These are phyloP conservation scores for Debaryomyces prosopidis DNA, from an alignment of 805 yeast genomes.

Conservation along the genomic window DNA sequence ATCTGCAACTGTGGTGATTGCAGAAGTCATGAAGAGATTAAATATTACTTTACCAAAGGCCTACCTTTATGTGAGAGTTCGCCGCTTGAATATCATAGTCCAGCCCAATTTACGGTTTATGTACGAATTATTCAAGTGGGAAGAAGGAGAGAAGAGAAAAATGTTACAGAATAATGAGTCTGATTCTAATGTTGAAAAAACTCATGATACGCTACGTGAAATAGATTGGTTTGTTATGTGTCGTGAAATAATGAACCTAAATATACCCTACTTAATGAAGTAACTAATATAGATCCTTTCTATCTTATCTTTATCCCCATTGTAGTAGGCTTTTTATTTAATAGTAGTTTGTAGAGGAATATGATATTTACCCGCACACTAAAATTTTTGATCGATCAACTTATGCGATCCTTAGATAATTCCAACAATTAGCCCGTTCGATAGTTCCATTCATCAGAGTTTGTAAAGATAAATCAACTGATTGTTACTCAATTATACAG, in stretches of 20 bases:
- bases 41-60: slow-evolving; percentile 72
- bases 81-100: slow-evolving; percentile 86
- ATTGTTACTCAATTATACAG: neutral
- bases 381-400: neutral
- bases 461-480: neutral
- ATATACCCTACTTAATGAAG: slow-evolving; percentile 56
- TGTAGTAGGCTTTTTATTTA: too few relatives aligned
- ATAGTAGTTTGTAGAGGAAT: too few relatives aligned
- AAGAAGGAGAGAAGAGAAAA: slow-evolving; percentile 24
- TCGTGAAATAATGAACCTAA: slow-evolving; percentile 76
- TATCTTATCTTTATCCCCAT: neutral
- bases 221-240: slow-evolving; percentile 90
- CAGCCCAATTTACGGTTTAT: slow-evolving; percentile 91
- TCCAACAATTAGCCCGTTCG: neutral
- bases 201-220: slow-evolving; percentile 44
- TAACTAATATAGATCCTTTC: neutral
- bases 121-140: slow-evolving; percentile 77
- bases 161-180: slow-evolving; percentile 6
- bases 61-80: slow-evolving; percentile 82
- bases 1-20: slow-evolving; percentile 93
- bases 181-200: slow-evolving; percentile 7
- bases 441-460: neutral
- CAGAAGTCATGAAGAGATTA: slow-evolving; percentile 85
- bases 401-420: too few relatives aligned
- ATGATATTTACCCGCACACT: neutral